Base-by-base conservation (phyloP, 2,329 filamentous ascomycete species). In the Sphaerulina musiva region DNA sequence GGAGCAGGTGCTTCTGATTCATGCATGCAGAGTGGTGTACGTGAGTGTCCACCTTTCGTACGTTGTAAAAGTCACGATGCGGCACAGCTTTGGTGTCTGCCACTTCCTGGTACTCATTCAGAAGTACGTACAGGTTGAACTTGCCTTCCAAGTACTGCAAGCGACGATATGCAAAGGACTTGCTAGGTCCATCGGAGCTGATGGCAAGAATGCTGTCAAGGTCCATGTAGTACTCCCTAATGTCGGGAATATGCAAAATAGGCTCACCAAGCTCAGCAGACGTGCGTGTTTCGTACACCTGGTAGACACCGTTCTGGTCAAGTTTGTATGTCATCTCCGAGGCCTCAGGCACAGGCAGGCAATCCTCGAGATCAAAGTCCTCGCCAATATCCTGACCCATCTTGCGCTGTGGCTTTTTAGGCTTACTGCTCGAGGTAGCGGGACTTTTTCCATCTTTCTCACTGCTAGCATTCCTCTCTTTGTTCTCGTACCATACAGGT, bases 21-120 rank as follows among this genome's bases (percentile, higher is more conserved):
- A 98, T 98, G 70, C 93, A 98, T 23, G 93, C 93, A 12, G 93
- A 98, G 72, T 98, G 93, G 69, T 98, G 93, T 64, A 98, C 93
- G 78, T 98, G 93, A 7, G 93, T 98, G 69, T 98, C 93, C 48
- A 98, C 93, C 72, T 98, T 98, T 68, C 93, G 82, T 46, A 98
- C 93, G 68, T 98, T 98, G 77, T 98, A 98, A 69, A 98, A 98
- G 72, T 98, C 93, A 75, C 93, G 84, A 72, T 98, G 93, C 2
- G 93, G 93, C 51, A 97, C 93, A 65, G 88, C 92, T 72, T 98
- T 98, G 70, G 89, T 96, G 75, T 98, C 93, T 55, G 93, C 92
- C 49, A 95, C 93, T 72, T 98, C 93, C 68, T 97, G 91, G 63
- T 97, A 97, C 70, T 96, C 93, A 68, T 98, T 97, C 55, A 97